Conservation (phyloP, 1,284 basidiomycete genomes). For the Puccinia polysora region DNA sequence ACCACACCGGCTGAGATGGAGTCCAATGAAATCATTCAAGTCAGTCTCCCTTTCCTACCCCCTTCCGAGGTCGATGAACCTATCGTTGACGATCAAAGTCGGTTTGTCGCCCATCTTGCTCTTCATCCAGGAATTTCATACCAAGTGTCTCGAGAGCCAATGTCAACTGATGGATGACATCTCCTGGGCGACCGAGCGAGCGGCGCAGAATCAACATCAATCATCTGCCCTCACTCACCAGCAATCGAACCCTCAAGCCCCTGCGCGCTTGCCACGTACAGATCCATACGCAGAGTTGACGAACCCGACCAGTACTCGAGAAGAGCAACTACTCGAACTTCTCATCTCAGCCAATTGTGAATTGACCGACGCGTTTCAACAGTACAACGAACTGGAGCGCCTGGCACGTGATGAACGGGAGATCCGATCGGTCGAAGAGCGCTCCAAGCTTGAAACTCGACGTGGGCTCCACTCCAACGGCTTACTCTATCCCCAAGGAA, state of each 20-base stretch:
- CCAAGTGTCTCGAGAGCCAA: constrained; percentile 66
- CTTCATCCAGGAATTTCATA: constrained; percentile 63
- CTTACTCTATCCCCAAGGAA: neutral
- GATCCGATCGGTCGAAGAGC: constrained; percentile 6
- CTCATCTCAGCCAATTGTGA: constrained; percentile 64
- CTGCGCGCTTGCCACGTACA: neutral
- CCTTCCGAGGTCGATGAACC: neutral
- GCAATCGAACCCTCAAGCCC: neutral
- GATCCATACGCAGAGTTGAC: neutral
- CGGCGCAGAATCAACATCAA: constrained; percentile 57
- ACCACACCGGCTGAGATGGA: constrained; percentile 65
- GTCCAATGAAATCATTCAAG: constrained; percentile 62
- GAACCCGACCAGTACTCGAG: constrained; percentile 51
- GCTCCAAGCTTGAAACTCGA: constrained; percentile 11
- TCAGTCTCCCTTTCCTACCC: too few relatives aligned
- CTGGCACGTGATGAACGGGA: constrained; percentile 55
- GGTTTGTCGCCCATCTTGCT: too few relatives aligned
- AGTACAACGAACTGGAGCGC: constrained; percentile 65
- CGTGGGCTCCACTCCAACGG: neutral
- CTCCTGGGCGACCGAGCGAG: constrained; percentile 69
- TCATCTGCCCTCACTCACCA: neutral
- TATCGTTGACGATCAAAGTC: too few relatives aligned
- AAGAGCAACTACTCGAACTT: constrained; percentile 58
- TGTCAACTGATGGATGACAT: constrained; percentile 70
- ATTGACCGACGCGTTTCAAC: constrained; percentile 57